phyloP scores from a whole-genome alignment of 495 filamentous ascomycete species.

The Penicillium angulare region DNA sequence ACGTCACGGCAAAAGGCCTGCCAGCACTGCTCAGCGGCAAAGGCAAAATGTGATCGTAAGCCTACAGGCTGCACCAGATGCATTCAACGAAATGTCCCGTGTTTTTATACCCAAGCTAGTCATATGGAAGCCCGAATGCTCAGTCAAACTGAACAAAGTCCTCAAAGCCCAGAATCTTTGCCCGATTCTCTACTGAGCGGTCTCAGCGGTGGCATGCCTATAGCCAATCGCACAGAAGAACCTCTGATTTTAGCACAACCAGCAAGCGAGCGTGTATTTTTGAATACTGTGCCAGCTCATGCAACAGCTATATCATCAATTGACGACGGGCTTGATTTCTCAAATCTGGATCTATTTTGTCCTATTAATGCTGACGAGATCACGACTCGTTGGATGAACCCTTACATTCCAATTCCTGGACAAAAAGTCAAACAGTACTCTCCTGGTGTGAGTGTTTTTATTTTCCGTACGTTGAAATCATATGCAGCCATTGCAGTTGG shows the following conservation, averaged over 20 bases:
- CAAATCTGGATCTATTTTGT: conserved; percentile 33
- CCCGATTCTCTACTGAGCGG: neutral
- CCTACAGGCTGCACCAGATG: conserved; percentile 33
- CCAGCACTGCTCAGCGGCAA: conserved; percentile 38
- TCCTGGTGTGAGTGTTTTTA: conserved; percentile 27
- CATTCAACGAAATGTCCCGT: conserved; percentile 15
- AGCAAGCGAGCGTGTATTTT: neutral
- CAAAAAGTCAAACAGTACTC: conserved; percentile 41
- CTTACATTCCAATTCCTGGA: conserved; percentile 39
- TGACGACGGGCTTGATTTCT: conserved; percentile 14
- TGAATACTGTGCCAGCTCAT: neutral
- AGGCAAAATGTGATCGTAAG: conserved; percentile 43
- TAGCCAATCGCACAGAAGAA: neutral
- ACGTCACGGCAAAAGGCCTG: conserved; percentile 45
- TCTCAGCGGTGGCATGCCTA: neutral
- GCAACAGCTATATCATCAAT: neutral
- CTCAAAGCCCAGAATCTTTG: neutral
- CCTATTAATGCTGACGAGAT: conserved; percentile 45
- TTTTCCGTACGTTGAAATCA: conserved; percentile 43
- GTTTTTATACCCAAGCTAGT: conserved; percentile 9
- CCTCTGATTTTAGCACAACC: no score
- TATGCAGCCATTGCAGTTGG: conserved; percentile 37
- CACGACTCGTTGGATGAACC: conserved; percentile 45
- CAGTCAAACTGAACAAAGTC: neutral
- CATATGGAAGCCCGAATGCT: neutral